Evolutionary conservation across 1,284 basidiomycete genomes (phyloP), one percentile per base, ranked within the genome.

Genomic region (Mycena sp.): DNA sequence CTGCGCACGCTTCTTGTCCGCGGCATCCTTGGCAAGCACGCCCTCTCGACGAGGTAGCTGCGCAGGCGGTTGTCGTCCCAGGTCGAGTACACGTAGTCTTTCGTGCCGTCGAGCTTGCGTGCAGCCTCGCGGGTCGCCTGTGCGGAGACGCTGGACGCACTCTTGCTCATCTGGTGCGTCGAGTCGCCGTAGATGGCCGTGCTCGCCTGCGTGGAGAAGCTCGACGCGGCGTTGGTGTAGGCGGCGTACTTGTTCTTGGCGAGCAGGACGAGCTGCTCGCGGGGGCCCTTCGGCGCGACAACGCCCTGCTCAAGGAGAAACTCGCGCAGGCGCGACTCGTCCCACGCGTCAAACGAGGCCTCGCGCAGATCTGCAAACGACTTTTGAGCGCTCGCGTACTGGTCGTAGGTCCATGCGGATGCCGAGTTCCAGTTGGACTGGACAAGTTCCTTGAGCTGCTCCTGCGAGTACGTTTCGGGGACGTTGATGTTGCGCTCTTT

Each of bases 301-400:
- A 96, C 83, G 46, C 95, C 95, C 67, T 95, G 89, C 72, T 94
- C 87, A 61, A 97, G 85, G n/a, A 98, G 82, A 78, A 91, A 96
- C 68, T 91, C 81, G 69, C 94, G 86, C 28, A 97, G 81, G 49
- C 85, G 84, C 28, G 87, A 90, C 73, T 97, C 94, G 71, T 92
- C 87, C 94, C 94, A 97, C 6, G 79, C 77, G 56, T 91, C 88
- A 61, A 91, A 89, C 2, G 83, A 74, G n/a, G 81, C 76, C 6
- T 83, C 78, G 74, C 85, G 83, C 58, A 87, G 32, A 61, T 87
- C 80, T 49, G 83, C 78, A 69, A 92, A 93, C 28, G 85, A 79
- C 68, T 87, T 83, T 76, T 94, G 92, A 5, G 90, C 91, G 35
- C 78, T 75, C 51, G 77, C 69, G 74, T 87, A 87, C 75, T 92